A percentile compares a stretch with the other conserved stretches of the same genome.
phyloP scores from a whole-genome alignment of 2,329 filamentous ascomycete genomes.

The Fusarium cyanostomum region DNA sequence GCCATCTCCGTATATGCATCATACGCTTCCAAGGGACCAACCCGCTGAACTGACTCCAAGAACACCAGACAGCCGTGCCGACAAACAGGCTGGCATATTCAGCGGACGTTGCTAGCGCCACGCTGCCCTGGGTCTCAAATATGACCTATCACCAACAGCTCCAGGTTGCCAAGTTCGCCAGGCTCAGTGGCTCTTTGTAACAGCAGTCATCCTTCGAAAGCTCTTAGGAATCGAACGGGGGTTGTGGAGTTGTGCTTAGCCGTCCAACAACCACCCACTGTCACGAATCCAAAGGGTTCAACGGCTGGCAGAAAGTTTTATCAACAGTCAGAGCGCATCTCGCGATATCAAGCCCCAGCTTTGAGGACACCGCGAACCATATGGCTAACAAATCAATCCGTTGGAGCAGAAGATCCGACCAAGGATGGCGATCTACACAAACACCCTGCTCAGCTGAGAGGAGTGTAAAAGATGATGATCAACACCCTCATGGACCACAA shows the following conservation, averaged over 20 bases:
- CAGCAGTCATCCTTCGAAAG: neutral
- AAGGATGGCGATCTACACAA: slow-evolving; percentile 11
- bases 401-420: slow-evolving; percentile 3
- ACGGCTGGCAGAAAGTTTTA: no score
- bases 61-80: slow-evolving; percentile 1
- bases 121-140: slow-evolving; percentile 1
- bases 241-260: no score
- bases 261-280: no score
- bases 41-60: neutral
- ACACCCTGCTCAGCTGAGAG: slow-evolving; percentile 29
- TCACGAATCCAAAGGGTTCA: no score
- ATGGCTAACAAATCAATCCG: neutral
- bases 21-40: neutral
- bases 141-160: slow-evolving; percentile 22
- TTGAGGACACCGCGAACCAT: neutral
- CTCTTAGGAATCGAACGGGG: slow-evolving; percentile 1
- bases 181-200: neutral
- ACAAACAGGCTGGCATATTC: slow-evolving; percentile 2
- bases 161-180: neutral
- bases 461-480: slow-evolving; percentile 1
- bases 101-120: slow-evolving; percentile 3
- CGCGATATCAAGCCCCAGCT: neutral
- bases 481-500: slow-evolving; percentile 4
- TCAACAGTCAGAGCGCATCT: neutral
- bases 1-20: slow-evolving; percentile 20